These are phyloP conservation scores for Lipomyces kockii DNA, from an alignment of 805 yeast genomes.

Conservation along the genomic window DNA sequence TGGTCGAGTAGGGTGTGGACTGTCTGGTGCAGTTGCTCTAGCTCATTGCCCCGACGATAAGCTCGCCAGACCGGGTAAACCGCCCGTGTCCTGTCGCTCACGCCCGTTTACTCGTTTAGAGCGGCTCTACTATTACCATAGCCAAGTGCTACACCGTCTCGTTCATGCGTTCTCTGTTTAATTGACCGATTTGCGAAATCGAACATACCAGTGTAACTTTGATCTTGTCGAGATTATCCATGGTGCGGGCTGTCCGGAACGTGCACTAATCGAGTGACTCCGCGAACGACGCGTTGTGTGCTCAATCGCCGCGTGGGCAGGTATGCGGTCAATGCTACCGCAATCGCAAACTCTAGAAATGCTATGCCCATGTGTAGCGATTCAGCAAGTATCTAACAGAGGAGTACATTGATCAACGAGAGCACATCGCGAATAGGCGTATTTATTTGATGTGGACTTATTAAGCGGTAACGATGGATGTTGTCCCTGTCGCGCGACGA, in stretches of 20 bases:
- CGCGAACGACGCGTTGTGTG: neutral
- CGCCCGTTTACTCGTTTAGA: too few species aligned
- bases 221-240: slow-evolving; percentile 54
- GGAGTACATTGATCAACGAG: neutral
- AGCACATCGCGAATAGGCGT: too few species aligned
- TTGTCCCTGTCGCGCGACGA: neutral
- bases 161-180: neutral
- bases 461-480: neutral
- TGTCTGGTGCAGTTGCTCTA: neutral
- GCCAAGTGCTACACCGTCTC: neutral
- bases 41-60: neutral
- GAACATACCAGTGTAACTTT: slow-evolving; percentile 55
- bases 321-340: neutral
- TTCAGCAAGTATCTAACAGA: neutral
- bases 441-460: too few species aligned
- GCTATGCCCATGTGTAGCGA: neutral
- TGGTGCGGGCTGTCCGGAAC: neutral
- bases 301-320: neutral
- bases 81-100: neutral
- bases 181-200: neutral
- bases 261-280: neutral
- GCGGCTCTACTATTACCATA: neutral
- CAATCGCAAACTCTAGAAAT: neutral
- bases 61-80: neutral
- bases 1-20: neutral